Base-by-base conservation (phyloP, 768 basidiomycete genomes). In the Mycena latifolia region DNA sequence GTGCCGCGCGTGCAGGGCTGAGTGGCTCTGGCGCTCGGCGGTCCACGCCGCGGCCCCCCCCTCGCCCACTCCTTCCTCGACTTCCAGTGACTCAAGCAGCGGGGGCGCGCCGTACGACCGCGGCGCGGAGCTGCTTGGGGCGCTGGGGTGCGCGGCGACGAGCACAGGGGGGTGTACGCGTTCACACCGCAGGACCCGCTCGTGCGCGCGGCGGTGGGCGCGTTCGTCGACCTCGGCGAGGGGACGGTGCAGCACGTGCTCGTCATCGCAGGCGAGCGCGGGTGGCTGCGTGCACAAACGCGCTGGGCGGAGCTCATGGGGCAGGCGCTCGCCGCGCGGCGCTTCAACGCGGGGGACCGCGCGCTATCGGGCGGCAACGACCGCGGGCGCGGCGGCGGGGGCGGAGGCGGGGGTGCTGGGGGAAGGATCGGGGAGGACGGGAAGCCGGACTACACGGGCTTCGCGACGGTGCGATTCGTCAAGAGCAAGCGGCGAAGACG, bases 211-310 rank as follows among this genome's bases (percentile, higher is more conserved):
- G 82, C 83, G 11, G 82, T 93, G 15, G 90, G 90, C 55, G 84
- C 84, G n/a, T 94, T 91, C 77, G 76, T 93, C 43, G 92, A 93
- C 61, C 80, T 91, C 27, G 91, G 85, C 3, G 92, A 93, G 67
- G 92, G 92, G 24, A 85, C 81, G 8, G 85, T 93, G 63, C 70
- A 73, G 47, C 88, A 91, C 50, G 88, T 93, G 24, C 74, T 92
- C 35, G 73, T 74, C 31, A 76, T 90, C 29, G 89, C 89, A 17
- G 82, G 86, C 66, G 92, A 93, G 75, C 90, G 92, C 75, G 80
- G 83, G 60, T 94, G 92, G 92, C 74, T 93, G 52, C 79, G 87
- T 37, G 82, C 78, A 43, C 75, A 86, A 72, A 94, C 92, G 0
- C 89, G 89, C 67, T 82, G 92, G 65, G 79, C 81, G 2, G 89